Evolutionary conservation across 306 rosid species (phyloP).

Genomic region (Styphnolobium japonicum): DNA sequence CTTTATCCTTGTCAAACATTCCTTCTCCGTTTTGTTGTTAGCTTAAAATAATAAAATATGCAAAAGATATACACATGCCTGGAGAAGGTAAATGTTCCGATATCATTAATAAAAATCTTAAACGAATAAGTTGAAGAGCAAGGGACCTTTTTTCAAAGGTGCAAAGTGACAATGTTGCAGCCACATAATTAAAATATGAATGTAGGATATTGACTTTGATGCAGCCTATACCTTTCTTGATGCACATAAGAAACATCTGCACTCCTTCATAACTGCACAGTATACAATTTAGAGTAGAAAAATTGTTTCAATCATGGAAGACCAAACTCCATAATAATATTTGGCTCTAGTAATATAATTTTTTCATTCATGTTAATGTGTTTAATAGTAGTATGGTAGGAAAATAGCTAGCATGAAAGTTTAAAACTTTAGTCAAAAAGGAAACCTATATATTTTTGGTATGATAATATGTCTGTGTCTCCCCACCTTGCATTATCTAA

Average conservation of each 20-base stretch:
- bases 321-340: background rate
- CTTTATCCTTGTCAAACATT: background rate
- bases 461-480: background rate
- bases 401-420: background rate
- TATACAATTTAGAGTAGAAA: background rate
- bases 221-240: background rate
- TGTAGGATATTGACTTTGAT: background rate
- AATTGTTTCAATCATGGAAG: background rate
- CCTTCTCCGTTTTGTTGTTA: constrained; percentile 17
- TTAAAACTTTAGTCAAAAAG: background rate
- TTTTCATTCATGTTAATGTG: background rate
- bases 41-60: background rate
- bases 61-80: background rate
- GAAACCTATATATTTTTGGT: background rate
- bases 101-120: background rate
- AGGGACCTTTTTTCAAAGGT: background rate
- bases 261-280: background rate
- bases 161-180: background rate
- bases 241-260: background rate
- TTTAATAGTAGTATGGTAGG: background rate
- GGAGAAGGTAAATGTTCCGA: background rate
- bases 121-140: background rate
- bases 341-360: background rate
- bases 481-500: background rate
- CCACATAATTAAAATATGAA: background rate